Base-by-base conservation (phyloP, 164 flowering plant species). In the Berberis thunbergii region DNA sequence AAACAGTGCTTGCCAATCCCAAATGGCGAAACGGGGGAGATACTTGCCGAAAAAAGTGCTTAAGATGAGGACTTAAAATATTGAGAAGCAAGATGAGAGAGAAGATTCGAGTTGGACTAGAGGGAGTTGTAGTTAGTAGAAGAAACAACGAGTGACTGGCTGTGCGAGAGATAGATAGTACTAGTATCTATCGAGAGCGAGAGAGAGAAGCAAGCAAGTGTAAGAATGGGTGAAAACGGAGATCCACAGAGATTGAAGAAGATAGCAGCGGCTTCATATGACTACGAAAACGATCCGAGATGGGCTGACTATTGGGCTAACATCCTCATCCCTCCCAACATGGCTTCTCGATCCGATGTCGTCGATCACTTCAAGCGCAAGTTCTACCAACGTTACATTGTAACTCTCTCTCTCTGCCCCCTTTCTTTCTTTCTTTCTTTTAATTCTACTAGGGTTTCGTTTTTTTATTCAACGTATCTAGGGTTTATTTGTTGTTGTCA, bases 221-320 rank as follows among this genome's bases (percentile, higher is more conserved):
- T 2, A 59, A 48, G 2, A 48, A 72, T 73, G 84, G 83, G 77
- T 43, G 96, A 80, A 50, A 91, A 87, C 68, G 72, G 83, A 11
- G 96, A 88, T 67, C 72, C 84, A 9, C 99, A 91, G 86, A 81
- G 73, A 66, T 26, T 84, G 68, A 95, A 92, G 86, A 82, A 71
- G 68, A 79, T 81, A 7, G 99, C 96, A 49, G 99, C 98, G 53
- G 83, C 86, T 13, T 61, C 97, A 2, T 91, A 88, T 74, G 99
- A 91, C 58, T 95, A 95, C 78, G 98, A 91, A 56, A 83, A 74
- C 74, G 99, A 95, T 63, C 68, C 95, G 0, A 70, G 84, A 79
- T 95, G 98, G 98, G 85, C 91, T 5, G 98, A 88, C 54, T 95
- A 91, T 76, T 95, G 99, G 98, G 81, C 96, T 62, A 95, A 95